Conservation (phyloP, 2,329 filamentous ascomycete species). For the Teratosphaeria epicoccoides region DNA sequence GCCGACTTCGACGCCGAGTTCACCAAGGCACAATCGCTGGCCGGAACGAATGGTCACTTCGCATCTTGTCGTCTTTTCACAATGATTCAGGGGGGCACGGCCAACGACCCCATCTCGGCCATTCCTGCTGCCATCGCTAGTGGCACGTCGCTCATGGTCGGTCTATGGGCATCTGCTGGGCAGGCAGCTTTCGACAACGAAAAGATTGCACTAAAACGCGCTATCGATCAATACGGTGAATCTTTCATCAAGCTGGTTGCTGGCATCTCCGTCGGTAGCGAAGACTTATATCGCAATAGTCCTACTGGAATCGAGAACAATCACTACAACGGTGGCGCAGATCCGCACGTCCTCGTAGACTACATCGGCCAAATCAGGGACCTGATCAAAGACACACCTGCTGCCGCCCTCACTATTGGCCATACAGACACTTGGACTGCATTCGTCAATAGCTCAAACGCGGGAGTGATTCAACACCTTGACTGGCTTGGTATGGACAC, state of each 20-base stretch:
- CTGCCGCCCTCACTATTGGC: constrained; percentile 51
- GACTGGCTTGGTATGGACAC: constrained; percentile 80
- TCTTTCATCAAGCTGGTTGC: constrained; percentile 53
- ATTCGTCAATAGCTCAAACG: constrained; percentile 64
- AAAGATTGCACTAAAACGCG: constrained; percentile 57
- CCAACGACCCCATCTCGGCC: constrained; percentile 50
- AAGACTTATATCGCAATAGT: constrained; percentile 62
- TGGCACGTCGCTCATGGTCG: constrained; percentile 67
- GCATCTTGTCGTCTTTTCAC: constrained; percentile 63
- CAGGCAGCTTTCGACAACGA: constrained; percentile 56
- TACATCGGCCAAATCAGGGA: constrained; percentile 62
- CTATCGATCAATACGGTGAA: constrained; percentile 57
- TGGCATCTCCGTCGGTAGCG: constrained; percentile 71
- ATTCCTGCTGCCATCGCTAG: constrained; percentile 76
- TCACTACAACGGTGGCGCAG: constrained; percentile 48
- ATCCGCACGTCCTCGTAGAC: constrained; percentile 50
- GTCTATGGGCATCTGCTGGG: constrained; percentile 57
- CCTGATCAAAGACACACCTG: constrained; percentile 50
- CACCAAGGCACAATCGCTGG: constrained; percentile 52
- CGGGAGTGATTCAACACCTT: constrained; percentile 53
- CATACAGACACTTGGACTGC: constrained; percentile 80
- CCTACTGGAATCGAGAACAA: constrained; percentile 54
- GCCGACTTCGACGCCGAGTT: constrained; percentile 62
- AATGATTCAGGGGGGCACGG: constrained; percentile 58
- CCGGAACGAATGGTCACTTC: constrained; percentile 46